A percentile compares a stretch with the other conserved stretches of the same genome.
Evolutionary conservation across 1,284 basidiomycete genomes (phyloP).

Genomic region (Boletus smithii): DNA sequence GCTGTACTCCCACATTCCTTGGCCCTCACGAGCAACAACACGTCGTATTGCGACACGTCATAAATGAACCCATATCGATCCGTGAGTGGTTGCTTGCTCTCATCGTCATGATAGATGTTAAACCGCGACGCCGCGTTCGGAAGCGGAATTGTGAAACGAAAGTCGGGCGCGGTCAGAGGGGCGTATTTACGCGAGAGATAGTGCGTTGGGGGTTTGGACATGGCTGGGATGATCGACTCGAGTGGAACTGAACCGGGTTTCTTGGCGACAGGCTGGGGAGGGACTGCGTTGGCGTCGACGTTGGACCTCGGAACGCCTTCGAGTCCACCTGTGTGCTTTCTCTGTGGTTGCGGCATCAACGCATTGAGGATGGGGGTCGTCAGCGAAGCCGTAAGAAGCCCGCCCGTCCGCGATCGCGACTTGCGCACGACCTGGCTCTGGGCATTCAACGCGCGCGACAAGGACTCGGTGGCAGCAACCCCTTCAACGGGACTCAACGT

Average conservation of each 20-base stretch:
- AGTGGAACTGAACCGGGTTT: slow-evolving; percentile 75
- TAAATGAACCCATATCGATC: slow-evolving; percentile 97
- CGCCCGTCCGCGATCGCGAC: slow-evolving; percentile 35
- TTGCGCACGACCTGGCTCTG: slow-evolving; percentile 37
- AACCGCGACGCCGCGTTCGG: slow-evolving; percentile 56
- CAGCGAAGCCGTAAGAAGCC: slow-evolving; percentile 37
- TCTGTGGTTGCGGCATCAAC: slow-evolving; percentile 51
- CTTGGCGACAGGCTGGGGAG: slow-evolving; percentile 24
- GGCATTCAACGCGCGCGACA: slow-evolving; percentile 43
- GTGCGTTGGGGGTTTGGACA: slow-evolving; percentile 82
- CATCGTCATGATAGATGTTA: slow-evolving; percentile 50
- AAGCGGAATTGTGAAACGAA: slow-evolving; percentile 61
- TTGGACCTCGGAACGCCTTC: slow-evolving; percentile 29
- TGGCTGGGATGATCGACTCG: slow-evolving; percentile 84
- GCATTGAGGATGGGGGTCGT: slow-evolving; percentile 58
- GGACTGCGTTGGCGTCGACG: slow-evolving; percentile 9
- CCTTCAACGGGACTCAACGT: slow-evolving; percentile 40
- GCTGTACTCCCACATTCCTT: slow-evolving; percentile 71
- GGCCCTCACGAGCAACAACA: slow-evolving; percentile 71
- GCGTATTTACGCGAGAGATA: slow-evolving; percentile 73
- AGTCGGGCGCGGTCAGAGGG: slow-evolving; percentile 63
- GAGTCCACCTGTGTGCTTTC: slow-evolving; percentile 34
- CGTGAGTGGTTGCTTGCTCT: slow-evolving; percentile 68
- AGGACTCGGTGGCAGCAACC: slow-evolving; percentile 42
- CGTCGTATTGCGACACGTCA: slow-evolving; percentile 77